These are phyloP conservation scores for Globisporangium barbulae DNA, from an alignment of 352 stramenopile species.

Conservation along the genomic window DNA sequence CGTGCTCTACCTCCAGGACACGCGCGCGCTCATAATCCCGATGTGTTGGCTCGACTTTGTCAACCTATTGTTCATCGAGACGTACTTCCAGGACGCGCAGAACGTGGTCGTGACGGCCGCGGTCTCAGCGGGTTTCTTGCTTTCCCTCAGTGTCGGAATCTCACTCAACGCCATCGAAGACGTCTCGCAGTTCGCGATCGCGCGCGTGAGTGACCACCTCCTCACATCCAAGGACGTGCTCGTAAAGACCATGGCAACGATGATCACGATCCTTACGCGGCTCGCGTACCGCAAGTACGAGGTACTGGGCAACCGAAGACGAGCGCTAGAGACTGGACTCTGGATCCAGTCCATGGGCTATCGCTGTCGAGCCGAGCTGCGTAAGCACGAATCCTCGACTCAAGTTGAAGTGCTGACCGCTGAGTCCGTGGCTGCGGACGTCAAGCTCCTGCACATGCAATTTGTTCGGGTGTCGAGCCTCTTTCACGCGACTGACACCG, in stretches of 20 bases:
- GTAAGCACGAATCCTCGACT: background rate
- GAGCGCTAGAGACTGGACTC: background rate
- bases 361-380: constrained; percentile 5
- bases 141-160: background rate
- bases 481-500: constrained; percentile 3
- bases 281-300: constrained; percentile 12
- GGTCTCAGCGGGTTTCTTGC: constrained; percentile 2
- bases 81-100: constrained; percentile 8
- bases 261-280: constrained; percentile 13
- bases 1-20: constrained; percentile 4
- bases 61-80: constrained; percentile 13
- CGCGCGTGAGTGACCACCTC: background rate
- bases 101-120: background rate
- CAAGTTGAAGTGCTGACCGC: background rate
- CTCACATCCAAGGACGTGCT: constrained; percentile 15
- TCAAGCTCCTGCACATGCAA: background rate
- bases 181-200: background rate
- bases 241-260: constrained; percentile 18
- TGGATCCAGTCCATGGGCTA: constrained; percentile 15
- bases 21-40: constrained; percentile 7
- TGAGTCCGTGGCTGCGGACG: background rate
- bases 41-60: constrained; percentile 15
- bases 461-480: background rate
- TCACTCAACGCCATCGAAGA: background rate
- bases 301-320: background rate